These are phyloP conservation scores for Coniochaeta sp. DNA, from an alignment of 2,329 filamentous ascomycete species.

Conservation along the genomic window DNA sequence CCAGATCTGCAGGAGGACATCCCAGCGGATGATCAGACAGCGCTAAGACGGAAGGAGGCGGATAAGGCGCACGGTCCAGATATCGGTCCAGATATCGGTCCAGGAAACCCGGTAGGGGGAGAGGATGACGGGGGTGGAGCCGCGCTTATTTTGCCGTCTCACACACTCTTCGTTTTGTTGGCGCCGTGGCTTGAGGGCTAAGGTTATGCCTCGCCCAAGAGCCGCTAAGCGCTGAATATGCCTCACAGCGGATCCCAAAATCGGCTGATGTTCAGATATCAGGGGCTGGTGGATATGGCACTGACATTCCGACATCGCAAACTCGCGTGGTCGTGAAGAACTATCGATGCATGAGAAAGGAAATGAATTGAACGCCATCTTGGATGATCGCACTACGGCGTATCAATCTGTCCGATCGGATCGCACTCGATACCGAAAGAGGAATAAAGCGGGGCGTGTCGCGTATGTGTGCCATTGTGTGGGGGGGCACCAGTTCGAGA, in stretches of 20 bases:
- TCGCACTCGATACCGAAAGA: conserved; percentile 2
- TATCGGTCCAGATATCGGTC: background rate
- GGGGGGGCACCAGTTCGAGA: background rate
- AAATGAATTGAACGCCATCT: background rate
- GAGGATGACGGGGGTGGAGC: no score
- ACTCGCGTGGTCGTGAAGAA: background rate
- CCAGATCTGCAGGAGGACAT: background rate
- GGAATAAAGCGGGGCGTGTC: background rate
- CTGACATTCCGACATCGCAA: background rate
- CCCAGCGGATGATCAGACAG: conserved; percentile 1
- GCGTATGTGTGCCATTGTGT: background rate
- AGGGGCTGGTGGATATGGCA: background rate
- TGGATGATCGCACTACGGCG: background rate
- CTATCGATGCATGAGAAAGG: background rate
- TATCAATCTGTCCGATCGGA: conserved; percentile 2
- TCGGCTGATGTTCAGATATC: background rate
- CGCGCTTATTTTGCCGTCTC: background rate
- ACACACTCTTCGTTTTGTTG: no score
- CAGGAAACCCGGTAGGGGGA: no score
- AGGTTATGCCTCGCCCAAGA: no score
- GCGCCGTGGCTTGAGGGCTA: background rate
- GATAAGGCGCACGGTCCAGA: background rate
- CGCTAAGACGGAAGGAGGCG: background rate
- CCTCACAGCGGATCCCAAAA: background rate
- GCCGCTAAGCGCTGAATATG: background rate